Conservation (phyloP, 1,139 yeast species). For the Protomyces macrosporus region DNA sequence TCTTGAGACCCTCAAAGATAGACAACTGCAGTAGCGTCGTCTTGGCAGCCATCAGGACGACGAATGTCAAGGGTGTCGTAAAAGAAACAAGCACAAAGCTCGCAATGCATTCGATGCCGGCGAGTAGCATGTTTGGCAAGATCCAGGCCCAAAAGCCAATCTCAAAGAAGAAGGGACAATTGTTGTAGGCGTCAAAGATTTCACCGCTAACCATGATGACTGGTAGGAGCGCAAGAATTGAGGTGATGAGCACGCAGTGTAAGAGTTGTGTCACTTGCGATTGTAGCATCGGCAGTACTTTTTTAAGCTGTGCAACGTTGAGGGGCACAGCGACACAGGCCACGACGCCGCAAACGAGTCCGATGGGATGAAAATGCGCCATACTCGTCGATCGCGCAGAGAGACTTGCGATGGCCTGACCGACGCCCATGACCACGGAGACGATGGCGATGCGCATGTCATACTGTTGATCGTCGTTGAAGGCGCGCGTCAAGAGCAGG, state of each 20-base stretch:
- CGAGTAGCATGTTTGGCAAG: neutral
- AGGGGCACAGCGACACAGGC: conserved; percentile 12
- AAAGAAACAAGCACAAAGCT: conserved; percentile 7
- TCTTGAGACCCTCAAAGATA: neutral
- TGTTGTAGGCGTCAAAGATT: conserved; percentile 7
- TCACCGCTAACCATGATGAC: conserved; percentile 13
- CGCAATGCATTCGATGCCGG: conserved; percentile 10
- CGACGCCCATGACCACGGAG: conserved; percentile 1
- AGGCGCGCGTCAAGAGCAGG: conserved; percentile 6
- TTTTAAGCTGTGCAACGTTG: conserved; percentile 4
- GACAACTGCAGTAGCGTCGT: conserved; percentile 11
- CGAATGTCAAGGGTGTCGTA: conserved; percentile 15
- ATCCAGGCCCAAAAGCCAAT: conserved; percentile 18
- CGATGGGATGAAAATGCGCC: conserved; percentile 2
- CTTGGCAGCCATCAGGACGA: conserved; percentile 13
- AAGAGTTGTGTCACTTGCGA: conserved; percentile 3
- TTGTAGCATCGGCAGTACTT: neutral
- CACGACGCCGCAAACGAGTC: conserved; percentile 6
- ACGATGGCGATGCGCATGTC: conserved; percentile 2
- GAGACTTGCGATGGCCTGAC: conserved; percentile 6
- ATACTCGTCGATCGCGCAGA: neutral
- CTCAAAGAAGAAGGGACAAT: conserved; percentile 20
- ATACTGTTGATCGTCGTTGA: conserved; percentile 10
- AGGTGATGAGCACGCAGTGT: conserved; percentile 6
- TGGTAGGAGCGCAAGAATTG: neutral